Percentiles rank a stretch among this genome's conserved stretches.
Conservation (phyloP, 441 rosid genomes). For the Euphorbia corollata region DNA sequence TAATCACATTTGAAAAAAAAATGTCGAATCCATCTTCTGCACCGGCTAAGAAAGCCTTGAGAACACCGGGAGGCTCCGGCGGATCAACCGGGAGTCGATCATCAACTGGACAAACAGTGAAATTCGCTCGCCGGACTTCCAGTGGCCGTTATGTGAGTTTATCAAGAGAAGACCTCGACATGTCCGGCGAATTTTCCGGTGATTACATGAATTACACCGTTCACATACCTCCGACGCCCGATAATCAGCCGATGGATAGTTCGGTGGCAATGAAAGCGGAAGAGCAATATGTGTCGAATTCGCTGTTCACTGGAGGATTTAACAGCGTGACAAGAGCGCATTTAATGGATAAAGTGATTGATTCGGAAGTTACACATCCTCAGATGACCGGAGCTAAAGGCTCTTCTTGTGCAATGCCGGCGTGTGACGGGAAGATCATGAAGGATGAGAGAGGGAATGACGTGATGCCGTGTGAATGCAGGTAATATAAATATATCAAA, state of each 20-base stretch:
- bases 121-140: constrained; percentile 82
- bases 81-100: constrained; percentile 28
- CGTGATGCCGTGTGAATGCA: constrained; percentile 73
- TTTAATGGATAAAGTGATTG: constrained; percentile 92
- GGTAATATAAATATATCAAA: no score
- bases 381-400: constrained; percentile 91
- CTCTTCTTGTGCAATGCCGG: constrained; percentile 66
- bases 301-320: constrained; percentile 81
- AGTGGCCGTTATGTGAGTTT: constrained; percentile 82
- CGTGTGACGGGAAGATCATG: constrained; percentile 81
- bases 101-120: constrained; percentile 60
- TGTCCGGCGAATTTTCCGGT: constrained; percentile 62
- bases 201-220: constrained; percentile 87
- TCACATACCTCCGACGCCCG: constrained; percentile 87
- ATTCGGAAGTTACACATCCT: constrained; percentile 74
- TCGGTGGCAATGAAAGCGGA: constrained; percentile 67
- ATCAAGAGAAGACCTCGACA: constrained; percentile 73
- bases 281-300: constrained; percentile 83
- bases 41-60: constrained; percentile 58
- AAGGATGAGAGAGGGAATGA: constrained; percentile 79
- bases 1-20: not conserved
- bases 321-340: constrained; percentile 85
- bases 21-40: constrained; percentile 55
- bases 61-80: constrained; percentile 39
- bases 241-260: constrained; percentile 80